Conservation (phyloP, 352 stramenopile species). For the Pythium guiyangense region DNA sequence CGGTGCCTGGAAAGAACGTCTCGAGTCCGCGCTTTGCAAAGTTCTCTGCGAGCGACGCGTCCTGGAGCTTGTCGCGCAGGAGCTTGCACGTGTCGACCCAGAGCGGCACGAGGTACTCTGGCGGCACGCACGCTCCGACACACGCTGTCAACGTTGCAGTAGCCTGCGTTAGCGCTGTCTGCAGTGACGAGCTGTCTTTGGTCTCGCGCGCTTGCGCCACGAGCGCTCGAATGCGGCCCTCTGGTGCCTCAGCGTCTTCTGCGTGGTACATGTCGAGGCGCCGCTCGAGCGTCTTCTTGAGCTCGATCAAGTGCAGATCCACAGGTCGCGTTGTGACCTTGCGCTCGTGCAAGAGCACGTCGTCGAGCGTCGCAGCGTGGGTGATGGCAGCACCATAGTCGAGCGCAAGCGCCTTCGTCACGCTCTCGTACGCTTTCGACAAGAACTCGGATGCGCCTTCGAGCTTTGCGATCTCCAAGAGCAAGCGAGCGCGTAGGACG, state of each 20-base stretch:
- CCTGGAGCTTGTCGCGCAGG: constrained; percentile 39
- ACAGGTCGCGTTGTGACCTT: constrained; percentile 39
- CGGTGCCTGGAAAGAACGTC: constrained; percentile 26
- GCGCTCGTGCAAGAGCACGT: constrained; percentile 20
- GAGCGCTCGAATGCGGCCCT: constrained; percentile 46
- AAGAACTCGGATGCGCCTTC: constrained; percentile 84
- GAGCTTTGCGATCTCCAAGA: constrained; percentile 84
- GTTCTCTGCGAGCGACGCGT: constrained; percentile 21
- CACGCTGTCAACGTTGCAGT: not conserved
- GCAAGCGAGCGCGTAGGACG: constrained; percentile 67
- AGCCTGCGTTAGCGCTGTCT: not conserved
- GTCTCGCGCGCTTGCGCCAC: constrained; percentile 74
- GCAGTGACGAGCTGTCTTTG: constrained; percentile 28
- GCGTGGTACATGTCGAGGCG: constrained; percentile 47
- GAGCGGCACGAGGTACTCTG: constrained; percentile 32
- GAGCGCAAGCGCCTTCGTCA: constrained; percentile 50
- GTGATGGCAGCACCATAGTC: constrained; percentile 46
- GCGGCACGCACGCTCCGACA: not conserved
- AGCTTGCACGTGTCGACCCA: constrained; percentile 43
- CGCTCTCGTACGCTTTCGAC: constrained; percentile 64
- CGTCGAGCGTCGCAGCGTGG: constrained; percentile 24
- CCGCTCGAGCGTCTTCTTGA: constrained; percentile 57
- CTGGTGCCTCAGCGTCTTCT: constrained; percentile 3
- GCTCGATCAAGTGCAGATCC: constrained; percentile 61
- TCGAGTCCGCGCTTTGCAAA: constrained; percentile 27